Conservation (phyloP, 2,329 filamentous ascomycete species). For the Hypocrella siamensis region DNA sequence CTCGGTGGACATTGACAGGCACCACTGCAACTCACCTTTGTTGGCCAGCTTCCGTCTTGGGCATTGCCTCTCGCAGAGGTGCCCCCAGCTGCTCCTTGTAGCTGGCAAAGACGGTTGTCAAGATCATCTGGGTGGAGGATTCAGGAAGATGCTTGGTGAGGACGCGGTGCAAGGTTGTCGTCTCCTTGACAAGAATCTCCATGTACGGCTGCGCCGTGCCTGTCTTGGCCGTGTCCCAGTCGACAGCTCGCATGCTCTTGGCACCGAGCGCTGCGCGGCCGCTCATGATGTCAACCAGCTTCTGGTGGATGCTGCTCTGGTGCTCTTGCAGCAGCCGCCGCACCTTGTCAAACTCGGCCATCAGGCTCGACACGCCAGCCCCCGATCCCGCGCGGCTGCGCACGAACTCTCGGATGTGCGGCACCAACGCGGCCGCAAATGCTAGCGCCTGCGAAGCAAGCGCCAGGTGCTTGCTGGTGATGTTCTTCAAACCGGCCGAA, state of each 20-base stretch:
- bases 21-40: conserved; percentile 47
- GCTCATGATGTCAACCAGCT: conserved; percentile 85
- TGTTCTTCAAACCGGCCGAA: conserved; percentile 84
- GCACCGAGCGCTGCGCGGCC: conserved; percentile 59
- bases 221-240: conserved; percentile 47
- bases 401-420: conserved; percentile 82
- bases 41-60: conserved; percentile 52
- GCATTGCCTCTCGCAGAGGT: conserved; percentile 48
- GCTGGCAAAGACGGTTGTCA: conserved; percentile 67
- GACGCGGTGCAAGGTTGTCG: conserved; percentile 68
- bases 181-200: conserved; percentile 78
- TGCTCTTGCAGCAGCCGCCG: conserved; percentile 76
- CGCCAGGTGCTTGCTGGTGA: conserved; percentile 88
- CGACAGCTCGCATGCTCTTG: conserved; percentile 55
- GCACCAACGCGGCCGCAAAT: conserved; percentile 75
- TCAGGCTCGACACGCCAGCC: conserved; percentile 38
- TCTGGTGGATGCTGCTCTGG: conserved; percentile 80
- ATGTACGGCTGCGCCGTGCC: conserved; percentile 52
- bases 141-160: conserved; percentile 70
- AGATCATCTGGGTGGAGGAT: conserved; percentile 63
- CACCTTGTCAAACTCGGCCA: conserved; percentile 80
- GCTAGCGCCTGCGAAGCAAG: conserved; percentile 78
- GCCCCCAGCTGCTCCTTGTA: conserved; percentile 68
- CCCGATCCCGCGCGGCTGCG: conserved; percentile 52
- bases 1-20: too few species aligned